These are phyloP conservation scores for Basipetospora sp. DNA, from an alignment of 2,329 filamentous ascomycete genomes.

Conservation along the genomic window DNA sequence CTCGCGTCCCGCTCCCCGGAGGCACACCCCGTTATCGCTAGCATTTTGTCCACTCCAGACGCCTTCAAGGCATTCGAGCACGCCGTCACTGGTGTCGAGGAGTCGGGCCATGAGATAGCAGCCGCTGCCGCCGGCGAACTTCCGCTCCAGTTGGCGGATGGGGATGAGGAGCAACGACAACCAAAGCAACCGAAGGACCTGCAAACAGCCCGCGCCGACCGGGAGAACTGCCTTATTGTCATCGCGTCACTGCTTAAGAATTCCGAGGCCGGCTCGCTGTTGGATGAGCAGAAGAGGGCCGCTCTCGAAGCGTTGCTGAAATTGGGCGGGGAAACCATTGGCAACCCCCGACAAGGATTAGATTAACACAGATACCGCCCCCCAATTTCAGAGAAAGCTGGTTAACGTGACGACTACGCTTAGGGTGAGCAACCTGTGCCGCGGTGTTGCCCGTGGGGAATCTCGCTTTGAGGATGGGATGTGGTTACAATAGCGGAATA, in stretches of 20 bases:
- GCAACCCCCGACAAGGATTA: neutral
- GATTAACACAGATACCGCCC: no score
- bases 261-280: neutral
- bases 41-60: conserved; percentile 27
- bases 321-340: conserved; percentile 25
- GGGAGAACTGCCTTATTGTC: conserved; percentile 47
- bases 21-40: conserved; percentile 31
- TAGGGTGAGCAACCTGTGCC: no score
- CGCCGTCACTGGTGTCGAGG: conserved; percentile 29
- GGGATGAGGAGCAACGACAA: conserved; percentile 6
- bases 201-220: conserved; percentile 26
- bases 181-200: conserved; percentile 10
- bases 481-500: no score
- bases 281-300: conserved; percentile 22
- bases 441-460: no score
- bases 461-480: no score
- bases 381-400: no score
- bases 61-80: conserved; percentile 30
- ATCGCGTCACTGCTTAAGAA: conserved; percentile 38
- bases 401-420: no score
- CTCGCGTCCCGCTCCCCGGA: conserved; percentile 39
- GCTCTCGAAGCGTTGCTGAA: conserved; percentile 35
- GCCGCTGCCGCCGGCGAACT: no score
- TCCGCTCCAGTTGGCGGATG: conserved; percentile 6
- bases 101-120: no score